phyloP scores from a whole-genome alignment of 2,329 filamentous ascomycete species.

The Ascochyta fabae region DNA sequence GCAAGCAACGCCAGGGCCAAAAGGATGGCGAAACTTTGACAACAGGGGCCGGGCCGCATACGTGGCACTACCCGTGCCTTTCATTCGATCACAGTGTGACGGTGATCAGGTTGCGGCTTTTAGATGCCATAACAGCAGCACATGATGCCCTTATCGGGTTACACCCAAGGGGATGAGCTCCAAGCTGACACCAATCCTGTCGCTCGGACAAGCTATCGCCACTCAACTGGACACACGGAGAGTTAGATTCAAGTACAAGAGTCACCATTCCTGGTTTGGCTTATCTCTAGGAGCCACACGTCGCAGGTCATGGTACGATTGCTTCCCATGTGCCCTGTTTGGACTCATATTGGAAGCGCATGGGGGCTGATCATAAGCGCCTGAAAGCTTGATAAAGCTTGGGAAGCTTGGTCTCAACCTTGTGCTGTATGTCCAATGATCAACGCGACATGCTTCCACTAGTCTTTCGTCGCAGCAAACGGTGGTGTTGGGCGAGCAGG shows the following conservation, averaged over 20 bases:
- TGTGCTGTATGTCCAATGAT: slow-evolving; percentile 6
- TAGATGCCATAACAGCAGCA: neutral
- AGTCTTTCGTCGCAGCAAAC: neutral
- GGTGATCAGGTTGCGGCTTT: neutral
- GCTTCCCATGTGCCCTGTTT: neutral
- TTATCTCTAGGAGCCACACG: neutral
- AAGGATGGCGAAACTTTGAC: neutral
- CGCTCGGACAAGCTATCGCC: neutral
- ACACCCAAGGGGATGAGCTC: neutral
- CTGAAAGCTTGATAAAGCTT: slow-evolving; percentile 11
- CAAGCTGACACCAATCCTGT: neutral
- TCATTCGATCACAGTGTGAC: neutral
- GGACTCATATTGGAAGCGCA: neutral
- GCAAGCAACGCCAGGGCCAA: neutral
- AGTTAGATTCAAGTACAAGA: neutral
- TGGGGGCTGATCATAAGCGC: neutral
- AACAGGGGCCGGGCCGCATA: slow-evolving; percentile 4
- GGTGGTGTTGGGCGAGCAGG: slow-evolving; percentile 2
- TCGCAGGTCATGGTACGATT: neutral
- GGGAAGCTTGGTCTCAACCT: slow-evolving; percentile 17
- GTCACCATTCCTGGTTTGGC: neutral
- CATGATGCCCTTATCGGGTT: neutral
- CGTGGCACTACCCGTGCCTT: neutral
- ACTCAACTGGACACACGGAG: neutral
- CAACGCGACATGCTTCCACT: slow-evolving; percentile 1